Evolutionary conservation across 2,329 filamentous ascomycete genomes (phyloP).

Genomic region (Paecilomyces niveus): DNA sequence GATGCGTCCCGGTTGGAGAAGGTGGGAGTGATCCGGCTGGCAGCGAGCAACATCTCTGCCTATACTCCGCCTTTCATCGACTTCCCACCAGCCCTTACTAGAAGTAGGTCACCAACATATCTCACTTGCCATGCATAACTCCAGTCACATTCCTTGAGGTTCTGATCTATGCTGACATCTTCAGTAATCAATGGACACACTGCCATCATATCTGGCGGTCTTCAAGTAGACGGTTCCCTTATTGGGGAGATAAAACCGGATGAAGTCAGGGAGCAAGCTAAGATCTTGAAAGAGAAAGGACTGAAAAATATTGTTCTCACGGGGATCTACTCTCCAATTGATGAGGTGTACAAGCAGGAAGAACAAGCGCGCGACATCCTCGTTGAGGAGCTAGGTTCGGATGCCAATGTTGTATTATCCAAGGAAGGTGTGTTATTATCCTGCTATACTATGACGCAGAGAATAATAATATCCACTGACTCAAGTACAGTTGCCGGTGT

Average conservation of each 20-base stretch:
- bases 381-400: not conserved
- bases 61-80: slow-evolving; percentile 41
- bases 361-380: slow-evolving; percentile 2
- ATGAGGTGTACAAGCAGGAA: slow-evolving; percentile 5
- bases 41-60: not conserved
- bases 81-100: slow-evolving; percentile 34
- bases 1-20: slow-evolving; percentile 37
- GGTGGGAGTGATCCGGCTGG: slow-evolving; percentile 41
- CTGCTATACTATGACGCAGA: slow-evolving; percentile 5
- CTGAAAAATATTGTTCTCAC: slow-evolving; percentile 4
- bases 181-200: slow-evolving; percentile 4
- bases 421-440: not conserved
- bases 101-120: slow-evolving; percentile 1
- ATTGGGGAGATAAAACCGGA: slow-evolving; percentile 1
- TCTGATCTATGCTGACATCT: not conserved
- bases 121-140: not conserved
- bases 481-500: slow-evolving; percentile 40
- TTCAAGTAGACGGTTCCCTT: slow-evolving; percentile 3
- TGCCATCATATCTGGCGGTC: slow-evolving; percentile 4
- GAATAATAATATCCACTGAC: slow-evolving; percentile 35
- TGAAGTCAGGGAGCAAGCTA: slow-evolving; percentile 1
- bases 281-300: slow-evolving; percentile 1
- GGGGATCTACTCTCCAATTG: slow-evolving; percentile 7
- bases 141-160: not conserved
- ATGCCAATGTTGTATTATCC: slow-evolving; percentile 3